Percentiles rank a stretch among this genome's conserved stretches.
phyloP scores from a whole-genome alignment of 2,329 filamentous ascomycete genomes.

The Cyclaneusma minus region DNA sequence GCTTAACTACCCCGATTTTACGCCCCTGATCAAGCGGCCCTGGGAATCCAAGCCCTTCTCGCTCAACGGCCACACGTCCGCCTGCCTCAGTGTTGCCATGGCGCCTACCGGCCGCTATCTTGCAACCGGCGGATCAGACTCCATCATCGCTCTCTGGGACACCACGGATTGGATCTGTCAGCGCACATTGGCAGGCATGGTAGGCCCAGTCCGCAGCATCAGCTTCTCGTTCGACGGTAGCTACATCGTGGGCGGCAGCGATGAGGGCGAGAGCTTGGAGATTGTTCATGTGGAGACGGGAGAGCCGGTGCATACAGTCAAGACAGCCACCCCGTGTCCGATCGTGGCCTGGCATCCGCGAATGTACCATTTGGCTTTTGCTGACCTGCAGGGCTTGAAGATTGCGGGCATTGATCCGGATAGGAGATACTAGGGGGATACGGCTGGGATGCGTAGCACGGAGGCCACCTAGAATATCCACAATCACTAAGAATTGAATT shows the following conservation, averaged over 20 bases:
- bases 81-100: conserved; percentile 52
- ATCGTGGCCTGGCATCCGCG: conserved; percentile 65
- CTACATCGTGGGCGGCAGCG: conserved; percentile 59
- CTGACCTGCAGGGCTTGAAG: conserved; percentile 45
- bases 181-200: conserved; percentile 53
- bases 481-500: too few relatives aligned
- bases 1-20: conserved; percentile 48
- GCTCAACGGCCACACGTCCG: conserved; percentile 58
- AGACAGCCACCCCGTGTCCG: conserved; percentile 46
- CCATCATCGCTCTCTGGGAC: conserved; percentile 63
- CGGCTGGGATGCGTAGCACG: too few relatives aligned
- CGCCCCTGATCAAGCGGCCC: conserved; percentile 35
- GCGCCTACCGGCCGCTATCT: conserved; percentile 58
- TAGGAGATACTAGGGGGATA: too few relatives aligned
- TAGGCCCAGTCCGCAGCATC: conserved; percentile 53
- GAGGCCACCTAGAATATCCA: too few relatives aligned
- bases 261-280: conserved; percentile 53
- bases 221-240: conserved; percentile 65
- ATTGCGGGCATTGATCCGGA: conserved; percentile 33
- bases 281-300: conserved; percentile 61
- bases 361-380: conserved; percentile 59
- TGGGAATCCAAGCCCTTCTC: conserved; percentile 34
- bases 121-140: conserved; percentile 62
- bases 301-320: conserved; percentile 56
- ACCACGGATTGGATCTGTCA: conserved; percentile 64